Evolutionary conservation across 2,329 filamentous ascomycete species (phyloP).

Genomic region (Trichophyton verrucosum): DNA sequence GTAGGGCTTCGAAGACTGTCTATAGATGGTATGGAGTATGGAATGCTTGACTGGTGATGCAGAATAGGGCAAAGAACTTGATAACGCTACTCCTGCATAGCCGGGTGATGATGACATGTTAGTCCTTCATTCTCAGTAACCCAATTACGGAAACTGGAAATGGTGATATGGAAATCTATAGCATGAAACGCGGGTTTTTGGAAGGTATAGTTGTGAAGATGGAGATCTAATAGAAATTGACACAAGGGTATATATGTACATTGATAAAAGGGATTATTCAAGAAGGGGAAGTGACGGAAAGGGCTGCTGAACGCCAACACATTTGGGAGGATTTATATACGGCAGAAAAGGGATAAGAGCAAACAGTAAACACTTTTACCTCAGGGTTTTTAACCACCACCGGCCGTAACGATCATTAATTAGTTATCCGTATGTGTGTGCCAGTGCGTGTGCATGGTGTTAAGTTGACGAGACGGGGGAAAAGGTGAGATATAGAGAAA

Average conservation of each 20-base stretch:
- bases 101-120: no score
- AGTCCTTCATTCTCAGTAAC: no score
- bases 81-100: no score
- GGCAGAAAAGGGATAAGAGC: neutral
- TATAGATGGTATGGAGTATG: no score
- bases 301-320: neutral
- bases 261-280: neutral
- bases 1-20: no score
- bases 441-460: neutral
- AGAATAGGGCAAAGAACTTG: no score
- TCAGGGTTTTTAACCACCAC: neutral
- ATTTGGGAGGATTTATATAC: neutral
- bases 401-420: neutral
- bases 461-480: neutral
- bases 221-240: neutral
- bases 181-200: no score
- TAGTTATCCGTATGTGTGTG: neutral
- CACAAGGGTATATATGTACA: neutral
- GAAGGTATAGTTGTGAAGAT: no score
- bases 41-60: no score
- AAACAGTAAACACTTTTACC: neutral
- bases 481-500: neutral
- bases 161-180: no score
- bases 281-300: neutral
- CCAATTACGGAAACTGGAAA: no score